Evolutionary conservation across 306 rosid genomes (phyloP), one percentile per base, ranked within the genome.

Genomic region (Sphenostylis stenocarpa): DNA sequence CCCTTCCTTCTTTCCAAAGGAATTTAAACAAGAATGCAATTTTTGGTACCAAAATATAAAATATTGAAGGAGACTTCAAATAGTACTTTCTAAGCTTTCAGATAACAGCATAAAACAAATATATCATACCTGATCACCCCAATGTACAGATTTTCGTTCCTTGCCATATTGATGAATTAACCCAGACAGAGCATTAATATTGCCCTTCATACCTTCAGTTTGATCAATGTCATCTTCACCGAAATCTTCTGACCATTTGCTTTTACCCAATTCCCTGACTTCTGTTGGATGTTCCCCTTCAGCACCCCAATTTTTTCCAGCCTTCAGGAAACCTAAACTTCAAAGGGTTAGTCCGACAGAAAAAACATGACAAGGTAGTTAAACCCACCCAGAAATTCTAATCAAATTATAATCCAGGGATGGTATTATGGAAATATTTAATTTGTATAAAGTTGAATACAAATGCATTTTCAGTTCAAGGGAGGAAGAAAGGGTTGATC

Each of bases 81-180:
- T 82, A 17, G 31, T 63, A 58, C 60, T 81, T 72, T 69, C 60
- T 61, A 82, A 20, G 75, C 75, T 70, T 69, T 77, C 85, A 66
- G 60, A 56, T 65, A 66, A 63, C 43, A 12, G 53, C 45, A 81
- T 17, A 19, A 78, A 19, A 78, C 76, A 80, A 47, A 29, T 62
- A 48, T 51, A 78, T 77, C 86, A 80, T 87, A 95, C 97, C 99
- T 87, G 89, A 85, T 95, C 99, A 85, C 91, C 91, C 99, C 99
- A 95, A 86, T 85, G 90, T 60, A 95, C 97, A 77, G 93, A 87
- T 85, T 95, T 95, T 82, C 82, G 89, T 78, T 86, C 84, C 88
- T 87, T 92, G 84, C 83, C 85, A 85, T 92, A 87, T 75, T 89
- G 92, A 79, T 83, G 91, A 89, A 92, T 83, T 85, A 90, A 80